These are phyloP conservation scores for Euphorbia schlechtendalii DNA, from an alignment of 441 rosid species.

Conservation along the genomic window DNA sequence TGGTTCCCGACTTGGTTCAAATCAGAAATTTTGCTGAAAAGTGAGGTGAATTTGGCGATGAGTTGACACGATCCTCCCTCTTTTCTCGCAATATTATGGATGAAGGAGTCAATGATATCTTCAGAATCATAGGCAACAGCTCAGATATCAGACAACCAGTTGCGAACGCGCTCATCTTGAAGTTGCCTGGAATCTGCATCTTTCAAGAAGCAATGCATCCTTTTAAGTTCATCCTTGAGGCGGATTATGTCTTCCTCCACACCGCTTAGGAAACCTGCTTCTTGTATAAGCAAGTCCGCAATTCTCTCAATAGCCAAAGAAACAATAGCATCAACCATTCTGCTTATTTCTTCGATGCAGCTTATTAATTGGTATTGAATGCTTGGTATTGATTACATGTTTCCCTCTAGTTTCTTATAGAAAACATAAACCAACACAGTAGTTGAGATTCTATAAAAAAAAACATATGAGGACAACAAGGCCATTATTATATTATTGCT, in stretches of 20 bases:
- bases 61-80: neutral
- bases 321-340: conserved; percentile 18
- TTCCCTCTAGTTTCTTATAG: too few species aligned
- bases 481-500: too few species aligned
- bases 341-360: neutral
- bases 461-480: too few species aligned
- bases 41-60: conserved; percentile 8
- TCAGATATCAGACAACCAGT: conserved; percentile 15
- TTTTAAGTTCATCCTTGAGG: conserved; percentile 16
- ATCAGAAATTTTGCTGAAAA: neutral
- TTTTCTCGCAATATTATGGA: neutral
- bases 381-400: too few species aligned
- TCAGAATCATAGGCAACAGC: too few species aligned
- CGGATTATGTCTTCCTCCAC: conserved; percentile 9
- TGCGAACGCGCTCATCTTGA: conserved; percentile 2
- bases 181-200: conserved; percentile 16
- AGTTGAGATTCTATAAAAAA: too few species aligned
- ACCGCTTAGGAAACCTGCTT: conserved; percentile 6
- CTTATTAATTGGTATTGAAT: too few species aligned
- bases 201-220: conserved; percentile 18
- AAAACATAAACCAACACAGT: too few species aligned
- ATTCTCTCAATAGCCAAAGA: conserved; percentile 11
- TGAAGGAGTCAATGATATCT: conserved; percentile 13
- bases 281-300: too few species aligned
- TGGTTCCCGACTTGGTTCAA: neutral